Conservation (phyloP, 768 basidiomycete genomes). For the Inosperma sp. region DNA sequence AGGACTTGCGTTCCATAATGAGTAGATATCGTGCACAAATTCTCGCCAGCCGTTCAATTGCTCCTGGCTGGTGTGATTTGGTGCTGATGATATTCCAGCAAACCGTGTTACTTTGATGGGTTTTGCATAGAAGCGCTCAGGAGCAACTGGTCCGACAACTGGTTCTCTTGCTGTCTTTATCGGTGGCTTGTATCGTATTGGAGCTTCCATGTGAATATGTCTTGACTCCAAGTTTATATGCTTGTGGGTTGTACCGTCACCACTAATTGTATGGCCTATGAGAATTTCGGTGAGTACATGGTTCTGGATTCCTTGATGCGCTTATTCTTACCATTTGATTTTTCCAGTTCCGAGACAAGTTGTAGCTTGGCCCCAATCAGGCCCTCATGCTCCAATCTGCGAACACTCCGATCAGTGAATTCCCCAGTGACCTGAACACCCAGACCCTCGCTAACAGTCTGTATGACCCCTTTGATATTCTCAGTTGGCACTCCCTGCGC, state of each 20-base stretch:
- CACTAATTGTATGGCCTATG: slow-evolving; percentile 20
- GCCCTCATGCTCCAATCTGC: background rate
- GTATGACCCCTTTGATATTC: background rate
- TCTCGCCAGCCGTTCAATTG: slow-evolving; percentile 19
- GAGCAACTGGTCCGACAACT: too few relatives aligned
- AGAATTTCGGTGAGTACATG: too few relatives aligned
- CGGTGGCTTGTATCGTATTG: background rate
- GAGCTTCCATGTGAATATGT: slow-evolving; percentile 11
- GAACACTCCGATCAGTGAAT: background rate
- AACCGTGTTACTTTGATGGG: background rate
- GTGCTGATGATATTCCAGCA: slow-evolving; percentile 10
- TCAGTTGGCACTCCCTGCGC: background rate
- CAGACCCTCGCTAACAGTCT: background rate
- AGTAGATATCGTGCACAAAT: slow-evolving; percentile 11
- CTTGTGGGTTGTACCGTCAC: slow-evolving; percentile 18
- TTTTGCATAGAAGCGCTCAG: background rate
- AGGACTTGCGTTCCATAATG: slow-evolving; percentile 10
- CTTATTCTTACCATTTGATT: slow-evolving; percentile 20
- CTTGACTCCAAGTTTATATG: slow-evolving; percentile 19
- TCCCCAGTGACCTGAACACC: background rate
- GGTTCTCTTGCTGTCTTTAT: too few relatives aligned
- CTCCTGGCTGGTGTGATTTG: slow-evolving; percentile 19
- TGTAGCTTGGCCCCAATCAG: slow-evolving; percentile 1
- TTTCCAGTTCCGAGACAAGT: slow-evolving; percentile 20
- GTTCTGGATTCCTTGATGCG: too few relatives aligned